Percentiles rank a stretch among this genome's conserved stretches.
Conservation (phyloP, 208 protist species). For the Tritrichomonas foetus region DNA sequence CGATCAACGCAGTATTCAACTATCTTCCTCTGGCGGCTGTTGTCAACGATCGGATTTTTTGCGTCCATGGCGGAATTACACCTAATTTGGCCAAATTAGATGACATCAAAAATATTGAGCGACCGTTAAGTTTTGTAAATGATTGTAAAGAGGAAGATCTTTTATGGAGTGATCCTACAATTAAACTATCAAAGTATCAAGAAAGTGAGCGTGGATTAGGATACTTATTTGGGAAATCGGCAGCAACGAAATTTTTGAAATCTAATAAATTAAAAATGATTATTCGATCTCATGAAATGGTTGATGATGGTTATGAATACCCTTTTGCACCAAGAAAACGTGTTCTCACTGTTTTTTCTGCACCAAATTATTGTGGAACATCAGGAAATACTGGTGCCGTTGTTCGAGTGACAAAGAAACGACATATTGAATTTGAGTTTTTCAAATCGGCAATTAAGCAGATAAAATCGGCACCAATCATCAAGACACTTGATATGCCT, state of each 20-base stretch:
- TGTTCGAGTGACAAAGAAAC: too few species aligned
- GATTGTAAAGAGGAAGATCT: neutral
- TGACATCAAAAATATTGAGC: neutral
- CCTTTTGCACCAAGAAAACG: neutral
- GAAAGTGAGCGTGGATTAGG: neutral
- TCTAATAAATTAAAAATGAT: neutral
- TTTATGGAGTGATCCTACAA: neutral
- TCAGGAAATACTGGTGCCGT: neutral
- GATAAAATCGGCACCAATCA: too few species aligned
- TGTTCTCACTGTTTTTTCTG: slow-evolving; percentile 1
- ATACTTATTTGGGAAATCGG: neutral
- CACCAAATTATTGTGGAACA: neutral
- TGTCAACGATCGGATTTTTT: neutral
- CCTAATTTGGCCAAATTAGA: neutral
- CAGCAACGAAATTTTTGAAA: neutral
- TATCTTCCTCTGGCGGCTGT: neutral
- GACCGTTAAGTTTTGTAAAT: neutral
- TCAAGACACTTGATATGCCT: too few species aligned
- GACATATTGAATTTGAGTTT: too few species aligned
- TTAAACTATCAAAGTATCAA: neutral
- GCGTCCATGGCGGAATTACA: neutral
- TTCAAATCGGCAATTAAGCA: too few species aligned
- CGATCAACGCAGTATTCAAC: neutral
- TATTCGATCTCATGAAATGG: slow-evolving; percentile 16
- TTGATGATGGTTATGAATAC: neutral